Evolutionary conservation across 2,329 filamentous ascomycete species (phyloP), one percentile per base, ranked within the genome.

Genomic region (Aureobasidium sp.): DNA sequence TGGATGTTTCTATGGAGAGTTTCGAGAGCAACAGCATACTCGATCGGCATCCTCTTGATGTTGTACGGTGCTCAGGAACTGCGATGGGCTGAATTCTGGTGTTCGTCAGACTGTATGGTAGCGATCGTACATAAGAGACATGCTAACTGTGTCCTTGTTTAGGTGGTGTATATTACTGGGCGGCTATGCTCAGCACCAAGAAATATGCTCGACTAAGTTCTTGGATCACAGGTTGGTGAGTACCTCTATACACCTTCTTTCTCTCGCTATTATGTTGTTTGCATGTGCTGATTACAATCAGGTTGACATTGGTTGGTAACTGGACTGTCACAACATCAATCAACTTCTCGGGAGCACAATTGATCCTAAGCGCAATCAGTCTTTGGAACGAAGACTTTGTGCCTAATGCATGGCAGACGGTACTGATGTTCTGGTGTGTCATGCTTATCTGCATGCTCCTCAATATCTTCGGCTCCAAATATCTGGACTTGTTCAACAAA

Each of bases 271-370:
- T 5, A 13, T 4, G 6, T 37, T 3, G 3, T 3, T 15, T 42
- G 25, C 32, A 27, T n/a, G 3, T 39, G 32, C 32, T 37, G 29
- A 39, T 11, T 6, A 15, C 29, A 16, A 2, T 21, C 15, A 55
- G 87, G 86, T 71, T 88, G 60, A 88, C 86, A 0, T 77, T 90
- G 0, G 86, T 90, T 2, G 87, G 87, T 0, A 90, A 90, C 71
- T 90, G 86, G 86, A 89, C 86, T 0, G 81, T 84, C 32, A 84
- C 82, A 0, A 68, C 77, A 4, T 69, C 79, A 42, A 89, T 90
- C 73, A 89, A 88, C 70, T 90, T 90, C 69, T 83, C 81, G 7
- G 90, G 89, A 3, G 88, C 86, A 0, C 83, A 91, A 66, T 82
- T 88, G 29, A 84, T 88, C 62, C 77, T 89, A 25, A 84, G 80